Conservation (phyloP, 495 filamentous ascomycete genomes). For the Penicillium cataractarum region DNA sequence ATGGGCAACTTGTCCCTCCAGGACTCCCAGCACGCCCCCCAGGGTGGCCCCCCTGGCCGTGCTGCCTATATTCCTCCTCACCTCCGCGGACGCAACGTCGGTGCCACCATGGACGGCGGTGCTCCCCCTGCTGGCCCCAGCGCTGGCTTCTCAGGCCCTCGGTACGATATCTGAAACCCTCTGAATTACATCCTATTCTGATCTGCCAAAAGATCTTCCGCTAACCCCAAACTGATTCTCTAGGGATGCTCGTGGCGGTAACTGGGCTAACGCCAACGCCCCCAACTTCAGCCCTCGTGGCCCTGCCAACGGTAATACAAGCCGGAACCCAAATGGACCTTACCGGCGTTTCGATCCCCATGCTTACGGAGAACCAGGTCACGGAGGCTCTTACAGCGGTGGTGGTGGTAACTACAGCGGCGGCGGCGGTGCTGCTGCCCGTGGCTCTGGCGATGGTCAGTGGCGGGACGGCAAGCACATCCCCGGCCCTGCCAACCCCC, state of each 20-base stretch:
- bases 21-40: constrained; percentile 70
- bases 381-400: constrained; percentile 53
- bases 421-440: constrained; percentile 48
- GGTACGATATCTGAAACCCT: constrained; percentile 36
- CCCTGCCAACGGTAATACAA: constrained; percentile 49
- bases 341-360: constrained; percentile 62
- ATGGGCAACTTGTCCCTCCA: constrained; percentile 82
- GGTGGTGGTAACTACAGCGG: constrained; percentile 51
- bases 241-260: constrained; percentile 56
- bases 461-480: constrained; percentile 98
- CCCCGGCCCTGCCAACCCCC: constrained; percentile 82
- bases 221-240: constrained; percentile 16
- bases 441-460: constrained; percentile 89
- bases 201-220: not conserved
- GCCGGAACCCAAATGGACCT: constrained; percentile 41
- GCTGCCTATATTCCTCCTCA: constrained; percentile 96
- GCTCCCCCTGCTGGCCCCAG: constrained; percentile 39
- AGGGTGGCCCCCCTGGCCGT: constrained; percentile 53
- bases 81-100: constrained; percentile 63
- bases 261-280: constrained; percentile 69
- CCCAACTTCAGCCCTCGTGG: constrained; percentile 70
- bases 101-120: constrained; percentile 47
- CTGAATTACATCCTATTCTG: not conserved
- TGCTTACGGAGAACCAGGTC: constrained; percentile 68
- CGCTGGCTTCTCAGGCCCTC: constrained; percentile 37